Percentiles rank a stretch among this genome's conserved stretches.
phyloP scores from a whole-genome alignment of 2,329 filamentous ascomycete genomes.

The Fulvia fulva region DNA sequence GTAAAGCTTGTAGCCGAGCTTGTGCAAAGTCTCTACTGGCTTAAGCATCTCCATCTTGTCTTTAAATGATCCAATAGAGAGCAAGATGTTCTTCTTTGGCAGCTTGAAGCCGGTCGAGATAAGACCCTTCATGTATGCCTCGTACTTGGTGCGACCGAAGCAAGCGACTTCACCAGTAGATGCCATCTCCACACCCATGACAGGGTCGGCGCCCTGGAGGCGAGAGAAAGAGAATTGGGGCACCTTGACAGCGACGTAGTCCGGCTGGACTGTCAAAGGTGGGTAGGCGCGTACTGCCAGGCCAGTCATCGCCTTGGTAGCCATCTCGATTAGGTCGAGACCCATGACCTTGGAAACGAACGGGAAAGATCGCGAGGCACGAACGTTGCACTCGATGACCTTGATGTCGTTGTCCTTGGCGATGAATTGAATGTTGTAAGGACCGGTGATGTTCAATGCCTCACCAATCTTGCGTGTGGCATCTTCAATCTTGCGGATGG shows the following conservation, averaged over 20 bases:
- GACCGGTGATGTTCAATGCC: constrained; percentile 91
- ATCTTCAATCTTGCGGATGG: constrained; percentile 85
- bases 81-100: constrained; percentile 88
- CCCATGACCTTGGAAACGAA: constrained; percentile 99
- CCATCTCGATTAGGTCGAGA: constrained; percentile 96
- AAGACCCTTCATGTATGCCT: constrained; percentile 94
- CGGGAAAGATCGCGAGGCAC: constrained; percentile 92
- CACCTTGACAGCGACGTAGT: constrained; percentile 95
- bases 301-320: constrained; percentile 92
- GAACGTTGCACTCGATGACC: constrained; percentile 98
- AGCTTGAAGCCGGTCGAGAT: constrained; percentile 95
- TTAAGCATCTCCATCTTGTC: constrained; percentile 97
- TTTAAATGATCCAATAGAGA: constrained; percentile 96
- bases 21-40: constrained; percentile 81
- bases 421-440: constrained; percentile 99
- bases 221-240: constrained; percentile 99
- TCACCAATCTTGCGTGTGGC: constrained; percentile 92
- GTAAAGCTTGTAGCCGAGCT: constrained; percentile 91
- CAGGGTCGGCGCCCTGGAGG: constrained; percentile 90
- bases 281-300: constrained; percentile 81
- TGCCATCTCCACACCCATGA: constrained; percentile 97
- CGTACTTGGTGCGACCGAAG: constrained; percentile 93
- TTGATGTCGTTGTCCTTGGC: constrained; percentile 99
- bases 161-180: constrained; percentile 97
- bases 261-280: constrained; percentile 65